Percentiles rank a stretch among this genome's conserved stretches.
Evolutionary conservation across 257 asterid genomes (phyloP).

Genomic region (Solanum virginianum): DNA sequence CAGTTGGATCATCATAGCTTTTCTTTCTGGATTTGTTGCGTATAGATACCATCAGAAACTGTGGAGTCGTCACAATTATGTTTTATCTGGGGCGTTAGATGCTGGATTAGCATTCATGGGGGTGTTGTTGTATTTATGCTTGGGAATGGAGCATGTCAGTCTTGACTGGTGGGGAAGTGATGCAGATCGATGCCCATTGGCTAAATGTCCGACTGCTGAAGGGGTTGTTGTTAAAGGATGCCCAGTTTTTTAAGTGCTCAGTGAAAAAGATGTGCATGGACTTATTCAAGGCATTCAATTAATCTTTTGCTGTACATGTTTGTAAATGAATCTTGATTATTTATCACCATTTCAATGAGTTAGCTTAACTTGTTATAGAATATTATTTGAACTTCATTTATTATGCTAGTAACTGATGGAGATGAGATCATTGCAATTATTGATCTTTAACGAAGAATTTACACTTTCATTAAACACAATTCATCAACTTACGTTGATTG

Average conservation of each 20-base stretch:
- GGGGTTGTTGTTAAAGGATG: conserved; percentile 46
- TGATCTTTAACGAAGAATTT: no score
- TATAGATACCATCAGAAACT: conserved; percentile 33
- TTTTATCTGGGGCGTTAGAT: conserved; percentile 55
- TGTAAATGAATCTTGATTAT: not conserved
- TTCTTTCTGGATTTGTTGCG: conserved; percentile 29
- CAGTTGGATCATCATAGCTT: conserved; percentile 49
- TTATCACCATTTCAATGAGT: not conserved
- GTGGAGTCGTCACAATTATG: conserved; percentile 68
- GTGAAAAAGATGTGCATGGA: not conserved
- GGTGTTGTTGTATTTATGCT: conserved; percentile 35
- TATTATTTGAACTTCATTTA: no score
- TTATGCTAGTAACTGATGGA: no score
- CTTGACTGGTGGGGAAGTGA: conserved; percentile 48
- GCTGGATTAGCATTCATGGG: conserved; percentile 82
- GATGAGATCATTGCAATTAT: not conserved
- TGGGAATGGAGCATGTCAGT: conserved; percentile 20
- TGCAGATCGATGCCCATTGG: conserved; percentile 63
- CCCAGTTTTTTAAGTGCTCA: conserved; percentile 19
- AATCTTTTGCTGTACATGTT: not conserved
- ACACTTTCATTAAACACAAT: no score
- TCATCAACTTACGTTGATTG: not conserved
- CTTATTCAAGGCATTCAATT: not conserved
- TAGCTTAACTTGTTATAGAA: not conserved
- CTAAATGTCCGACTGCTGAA: conserved; percentile 63